Percentiles rank a stretch among this genome's conserved stretches.
phyloP scores from a whole-genome alignment of 108 stramenopile species.

The Craspedostauros australis region DNA sequence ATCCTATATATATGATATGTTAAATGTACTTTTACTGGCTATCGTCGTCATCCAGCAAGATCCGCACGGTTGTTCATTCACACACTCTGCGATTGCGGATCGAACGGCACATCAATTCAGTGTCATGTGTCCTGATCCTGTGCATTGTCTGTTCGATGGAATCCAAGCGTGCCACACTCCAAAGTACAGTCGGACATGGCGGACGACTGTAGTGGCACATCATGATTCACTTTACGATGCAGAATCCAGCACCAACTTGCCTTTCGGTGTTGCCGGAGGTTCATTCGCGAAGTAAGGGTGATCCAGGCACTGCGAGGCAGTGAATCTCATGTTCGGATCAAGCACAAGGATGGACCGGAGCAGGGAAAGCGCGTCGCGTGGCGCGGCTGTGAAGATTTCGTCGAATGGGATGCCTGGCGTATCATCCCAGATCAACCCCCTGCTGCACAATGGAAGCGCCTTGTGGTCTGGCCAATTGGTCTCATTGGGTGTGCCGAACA shows the following conservation, averaged over 20 bases:
- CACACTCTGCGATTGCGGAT: no score
- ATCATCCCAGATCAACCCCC: slow-evolving; percentile 74
- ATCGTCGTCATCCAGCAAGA: no score
- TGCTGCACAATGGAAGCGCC: slow-evolving; percentile 63
- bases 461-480: slow-evolving; percentile 85
- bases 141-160: no score
- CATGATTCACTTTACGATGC: slow-evolving; percentile 3
- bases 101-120: no score
- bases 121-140: no score
- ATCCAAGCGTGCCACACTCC: no score
- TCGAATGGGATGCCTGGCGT: slow-evolving; percentile 78
- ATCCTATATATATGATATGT: no score
- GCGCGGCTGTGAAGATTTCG: slow-evolving; percentile 84
- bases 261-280: slow-evolving; percentile 81
- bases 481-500: slow-evolving; percentile 84
- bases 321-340: slow-evolving; percentile 83
- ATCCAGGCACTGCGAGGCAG: slow-evolving; percentile 70
- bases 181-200: no score
- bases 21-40: no score
- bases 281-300: slow-evolving; percentile 88
- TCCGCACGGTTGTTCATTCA: no score
- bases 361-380: slow-evolving; percentile 76
- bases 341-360: slow-evolving; percentile 74
- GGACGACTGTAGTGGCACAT: no score
- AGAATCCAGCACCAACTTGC: slow-evolving; percentile 53